Conservation (phyloP, 179 eudicot genomes). For the Silene coronaria region DNA sequence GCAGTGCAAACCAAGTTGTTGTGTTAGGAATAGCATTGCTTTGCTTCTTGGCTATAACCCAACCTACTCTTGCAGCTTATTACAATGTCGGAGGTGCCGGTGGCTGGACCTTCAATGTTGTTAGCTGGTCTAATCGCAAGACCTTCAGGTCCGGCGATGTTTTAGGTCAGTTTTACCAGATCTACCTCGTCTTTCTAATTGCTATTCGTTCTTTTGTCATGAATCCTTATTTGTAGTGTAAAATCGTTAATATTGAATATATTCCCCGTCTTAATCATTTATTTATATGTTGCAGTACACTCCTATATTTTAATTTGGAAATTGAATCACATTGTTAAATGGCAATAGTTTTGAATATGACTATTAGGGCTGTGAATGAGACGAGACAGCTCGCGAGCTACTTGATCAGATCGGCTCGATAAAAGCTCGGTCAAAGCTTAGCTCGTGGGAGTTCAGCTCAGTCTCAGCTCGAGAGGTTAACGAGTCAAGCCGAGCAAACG, state of each 20-base stretch:
- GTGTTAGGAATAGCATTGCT: constrained; percentile 4
- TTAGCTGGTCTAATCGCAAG: constrained; percentile 26
- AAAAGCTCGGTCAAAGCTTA: no score
- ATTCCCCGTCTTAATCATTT: neutral
- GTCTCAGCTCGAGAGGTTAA: no score
- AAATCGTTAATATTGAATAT: no score
- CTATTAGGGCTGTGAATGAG: no score
- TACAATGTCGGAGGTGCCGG: constrained; percentile 29
- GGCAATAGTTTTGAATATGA: no score
- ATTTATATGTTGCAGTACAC: no score
- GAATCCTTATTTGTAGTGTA: neutral
- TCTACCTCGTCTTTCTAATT: neutral
- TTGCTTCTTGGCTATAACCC: constrained; percentile 13
- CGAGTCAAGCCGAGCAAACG: no score
- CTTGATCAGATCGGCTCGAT: no score
- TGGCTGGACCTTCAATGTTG: constrained; percentile 34
- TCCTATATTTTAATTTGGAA: no score
- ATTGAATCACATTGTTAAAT: no score
- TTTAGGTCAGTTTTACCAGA: constrained; percentile 14
- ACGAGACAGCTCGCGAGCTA: no score
- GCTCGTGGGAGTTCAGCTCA: no score
- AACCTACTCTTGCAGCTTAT: constrained; percentile 21
- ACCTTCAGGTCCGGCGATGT: constrained; percentile 32
- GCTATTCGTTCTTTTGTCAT: neutral
- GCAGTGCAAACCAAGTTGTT: constrained; percentile 25